Percentiles rank a stretch among this genome's conserved stretches.
These are phyloP conservation scores for Chaetomium olivaceum DNA, from an alignment of 2,329 filamentous ascomycete species.

Conservation along the genomic window DNA sequence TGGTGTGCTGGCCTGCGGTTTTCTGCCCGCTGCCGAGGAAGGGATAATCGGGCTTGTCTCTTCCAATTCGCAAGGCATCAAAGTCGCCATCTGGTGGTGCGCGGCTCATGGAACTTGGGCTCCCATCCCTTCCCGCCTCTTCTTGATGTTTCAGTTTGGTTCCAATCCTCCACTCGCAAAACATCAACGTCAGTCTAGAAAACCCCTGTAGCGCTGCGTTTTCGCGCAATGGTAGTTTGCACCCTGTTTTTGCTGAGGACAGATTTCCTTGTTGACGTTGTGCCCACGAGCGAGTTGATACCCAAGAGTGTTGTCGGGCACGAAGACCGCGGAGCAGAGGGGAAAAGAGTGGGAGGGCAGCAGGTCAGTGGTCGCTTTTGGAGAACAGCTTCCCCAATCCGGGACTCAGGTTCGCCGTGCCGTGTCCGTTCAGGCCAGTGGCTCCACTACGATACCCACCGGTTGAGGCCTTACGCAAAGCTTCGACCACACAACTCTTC, in stretches of 20 bases:
- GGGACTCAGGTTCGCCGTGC: constrained; percentile 19
- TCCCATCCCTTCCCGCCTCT: constrained; percentile 15
- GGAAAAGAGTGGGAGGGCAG: constrained; percentile 16
- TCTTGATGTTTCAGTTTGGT: constrained; percentile 25
- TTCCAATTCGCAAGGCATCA: constrained; percentile 25
- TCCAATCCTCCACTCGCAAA: background rate
- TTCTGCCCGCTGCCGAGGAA: constrained; percentile 25
- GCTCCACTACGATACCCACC: constrained; percentile 28
- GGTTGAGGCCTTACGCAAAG: constrained; percentile 32
- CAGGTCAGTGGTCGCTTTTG: constrained; percentile 19
- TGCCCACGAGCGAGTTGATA: constrained; percentile 29
- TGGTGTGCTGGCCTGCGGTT: constrained; percentile 29
- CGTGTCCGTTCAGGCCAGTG: constrained; percentile 17
- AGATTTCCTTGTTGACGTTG: constrained; percentile 17
- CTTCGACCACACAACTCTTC: constrained; percentile 30
- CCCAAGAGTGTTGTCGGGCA: constrained; percentile 35
- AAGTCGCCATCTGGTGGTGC: constrained; percentile 19
- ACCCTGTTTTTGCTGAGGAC: constrained; percentile 14
- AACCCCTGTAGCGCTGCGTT: background rate
- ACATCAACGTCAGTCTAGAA: background rate
- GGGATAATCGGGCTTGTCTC: constrained; percentile 19
- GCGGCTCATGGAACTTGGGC: constrained; percentile 18
- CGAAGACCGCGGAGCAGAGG: constrained; percentile 29
- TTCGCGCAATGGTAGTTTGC: background rate
- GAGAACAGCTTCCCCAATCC: constrained; percentile 14